Conservation (phyloP, 345 rosid species). For the Odontarrhena argentea region DNA sequence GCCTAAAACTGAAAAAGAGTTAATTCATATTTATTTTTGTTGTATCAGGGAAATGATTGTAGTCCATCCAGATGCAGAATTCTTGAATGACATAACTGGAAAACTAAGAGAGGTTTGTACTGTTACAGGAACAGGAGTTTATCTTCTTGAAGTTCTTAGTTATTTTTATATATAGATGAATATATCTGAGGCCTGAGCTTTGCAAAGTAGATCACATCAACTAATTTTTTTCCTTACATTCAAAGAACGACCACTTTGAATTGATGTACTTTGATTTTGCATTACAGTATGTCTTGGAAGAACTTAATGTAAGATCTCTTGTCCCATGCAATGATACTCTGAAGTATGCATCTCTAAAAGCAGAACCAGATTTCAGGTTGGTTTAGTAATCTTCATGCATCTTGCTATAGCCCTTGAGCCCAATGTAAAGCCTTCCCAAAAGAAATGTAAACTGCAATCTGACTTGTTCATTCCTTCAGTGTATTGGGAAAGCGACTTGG, state of each 20-base stretch:
- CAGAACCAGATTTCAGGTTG: conserved; percentile 98
- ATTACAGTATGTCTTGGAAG: conserved; percentile 88
- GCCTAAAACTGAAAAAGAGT: neutral
- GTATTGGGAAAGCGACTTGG: conserved; percentile 92
- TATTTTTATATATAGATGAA: neutral
- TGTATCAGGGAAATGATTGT: conserved; percentile 81
- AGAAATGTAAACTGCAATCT: conserved; percentile 21
- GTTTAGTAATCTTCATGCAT: conserved; percentile 22
- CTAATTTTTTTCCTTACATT: conserved; percentile 1
- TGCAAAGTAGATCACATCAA: neutral
- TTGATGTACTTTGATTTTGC: conserved; percentile 27
- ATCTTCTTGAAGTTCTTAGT: neutral
- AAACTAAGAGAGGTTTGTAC: conserved; percentile 77
- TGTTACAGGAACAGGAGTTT: conserved; percentile 6
- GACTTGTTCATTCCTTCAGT: conserved; percentile 46
- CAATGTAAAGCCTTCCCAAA: conserved; percentile 17
- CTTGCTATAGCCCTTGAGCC: conserved; percentile 1
- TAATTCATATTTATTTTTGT: conserved; percentile 3
- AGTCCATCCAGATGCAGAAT: conserved; percentile 86
- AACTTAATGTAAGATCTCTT: conserved; percentile 83
- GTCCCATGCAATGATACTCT: conserved; percentile 76
- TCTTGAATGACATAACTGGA: conserved; percentile 92
- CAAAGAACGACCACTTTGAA: neutral
- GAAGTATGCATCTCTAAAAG: conserved; percentile 84
- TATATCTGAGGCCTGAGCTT: neutral